Base-by-base conservation (phyloP, 805 yeast species). In the Metschnikowia matae region DNA sequence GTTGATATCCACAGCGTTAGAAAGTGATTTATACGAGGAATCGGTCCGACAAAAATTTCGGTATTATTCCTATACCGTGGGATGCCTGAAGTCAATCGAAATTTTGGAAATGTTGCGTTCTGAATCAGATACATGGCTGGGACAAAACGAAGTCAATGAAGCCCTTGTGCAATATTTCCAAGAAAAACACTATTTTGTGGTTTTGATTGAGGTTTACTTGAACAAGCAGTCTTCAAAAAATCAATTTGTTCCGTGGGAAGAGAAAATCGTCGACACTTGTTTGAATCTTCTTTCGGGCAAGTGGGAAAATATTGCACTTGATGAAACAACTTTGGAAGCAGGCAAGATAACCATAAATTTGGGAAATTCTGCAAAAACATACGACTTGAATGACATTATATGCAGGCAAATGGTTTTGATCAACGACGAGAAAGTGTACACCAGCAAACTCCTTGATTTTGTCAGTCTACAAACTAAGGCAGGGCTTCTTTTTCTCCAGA, bases 401-500 rank as follows among this genome's bases (percentile, higher is more conserved):
- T 54, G 58, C 18, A 34, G 34, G 14, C 61, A 57, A 13, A 46
- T 65, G 15, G 52, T 49, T 13, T 48, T 52, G 5, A 48, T 66
- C 5, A 48, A 58, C 14, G 63, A 63, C 46, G 60, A 62, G 29
- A 56, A 58, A 3, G 44, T 55, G 6, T 73, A 70, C 51, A 60
- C 71, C 32, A 66, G 64, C 46, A 54, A 61, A 32, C 60, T 73
- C 6, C 50, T 73, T 13, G 71, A 66, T 46, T 55, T 71, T 2
- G 57, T 73, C 14, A 61, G 68, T 47, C 33, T 64, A 3, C 60
- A 64, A 37, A 62, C 70, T 6, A 58, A 61, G 1, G 50, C 52
- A 35, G 72, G 72, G 1, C 56, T 71, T n/a, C 33, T n/a, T 13
- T 50, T 56, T 8, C 71, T 68, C 40, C 61, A 73, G 52, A 66